Conservation (phyloP, 139 green algal genomes). For the Tetradesmus lagerheimii region DNA sequence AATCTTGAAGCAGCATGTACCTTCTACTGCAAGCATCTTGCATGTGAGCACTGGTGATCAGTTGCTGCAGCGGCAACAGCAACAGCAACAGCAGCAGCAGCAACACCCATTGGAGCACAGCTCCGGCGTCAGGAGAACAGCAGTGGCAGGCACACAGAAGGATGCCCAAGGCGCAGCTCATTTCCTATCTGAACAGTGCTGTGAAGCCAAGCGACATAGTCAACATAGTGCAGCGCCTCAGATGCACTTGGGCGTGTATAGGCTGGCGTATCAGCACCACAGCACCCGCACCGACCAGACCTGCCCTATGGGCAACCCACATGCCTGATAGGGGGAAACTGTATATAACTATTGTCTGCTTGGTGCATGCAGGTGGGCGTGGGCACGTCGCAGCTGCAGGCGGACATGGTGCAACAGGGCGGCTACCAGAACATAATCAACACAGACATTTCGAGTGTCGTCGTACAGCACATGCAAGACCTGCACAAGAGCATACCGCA, state of each 20-base stretch:
- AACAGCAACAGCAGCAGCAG: background rate
- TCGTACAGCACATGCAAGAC: conserved; percentile 58
- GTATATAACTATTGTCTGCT: background rate
- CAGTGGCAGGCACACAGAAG: background rate
- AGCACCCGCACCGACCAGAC: background rate
- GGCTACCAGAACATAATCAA: conserved; percentile 63
- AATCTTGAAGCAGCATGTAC: conserved; percentile 54
- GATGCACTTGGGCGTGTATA: no score
- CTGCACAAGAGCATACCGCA: conserved; percentile 44
- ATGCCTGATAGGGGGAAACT: no score
- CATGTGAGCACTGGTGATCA: conserved; percentile 47
- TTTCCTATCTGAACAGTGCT: no score
- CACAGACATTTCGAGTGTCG: conserved; percentile 60
- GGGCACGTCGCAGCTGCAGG: conserved; percentile 62
- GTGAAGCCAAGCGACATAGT: no score
- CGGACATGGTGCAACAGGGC: conserved; percentile 57
- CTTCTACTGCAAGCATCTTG: conserved; percentile 43
- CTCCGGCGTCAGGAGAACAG: background rate
- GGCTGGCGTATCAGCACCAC: background rate
- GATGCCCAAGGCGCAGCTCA: no score
- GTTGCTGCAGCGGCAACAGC: background rate
- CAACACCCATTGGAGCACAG: background rate
- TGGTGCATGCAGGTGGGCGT: conserved; percentile 61
- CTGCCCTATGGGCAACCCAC: background rate
- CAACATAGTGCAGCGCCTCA: no score